Evolutionary conservation across 1,284 basidiomycete species (phyloP).

Genomic region (Coniophora puteana): DNA sequence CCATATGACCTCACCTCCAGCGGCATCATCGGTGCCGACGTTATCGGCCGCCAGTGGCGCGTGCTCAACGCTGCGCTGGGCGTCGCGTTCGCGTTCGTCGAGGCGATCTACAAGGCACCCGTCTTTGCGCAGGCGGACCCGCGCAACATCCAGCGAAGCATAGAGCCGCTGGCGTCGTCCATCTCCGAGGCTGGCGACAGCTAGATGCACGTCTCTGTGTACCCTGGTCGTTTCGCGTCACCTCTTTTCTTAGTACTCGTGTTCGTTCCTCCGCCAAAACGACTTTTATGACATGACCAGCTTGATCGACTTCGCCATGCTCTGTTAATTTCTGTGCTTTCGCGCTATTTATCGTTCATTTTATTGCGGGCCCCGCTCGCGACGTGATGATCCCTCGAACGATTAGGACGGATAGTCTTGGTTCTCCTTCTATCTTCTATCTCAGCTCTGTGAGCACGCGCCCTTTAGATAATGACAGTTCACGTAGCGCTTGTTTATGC

Average conservation of each 20-base stretch:
- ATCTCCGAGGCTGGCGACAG: no score
- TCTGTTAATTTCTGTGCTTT: not conserved
- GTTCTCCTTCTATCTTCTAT: no score
- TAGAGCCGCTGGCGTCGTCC: no score
- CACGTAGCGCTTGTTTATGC: no score
- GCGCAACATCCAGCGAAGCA: no score
- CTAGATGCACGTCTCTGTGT: not conserved
- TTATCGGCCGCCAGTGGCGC: conserved; percentile 49
- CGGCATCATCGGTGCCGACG: conserved; percentile 35
- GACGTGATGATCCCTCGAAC: no score
- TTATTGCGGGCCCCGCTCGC: no score
- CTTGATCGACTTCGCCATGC: not conserved
- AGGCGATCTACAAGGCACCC: conserved; percentile 42
- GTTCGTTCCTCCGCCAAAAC: no score
- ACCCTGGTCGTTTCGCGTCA: not conserved
- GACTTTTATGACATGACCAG: no score
- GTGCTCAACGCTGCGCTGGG: conserved; percentile 47
- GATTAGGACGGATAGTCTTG: no score
- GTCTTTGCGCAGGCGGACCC: conserved; percentile 27
- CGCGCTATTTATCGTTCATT: conserved; percentile 1
- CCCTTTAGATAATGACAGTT: no score
- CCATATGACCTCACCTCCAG: conserved; percentile 33
- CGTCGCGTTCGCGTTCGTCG: conserved; percentile 60
- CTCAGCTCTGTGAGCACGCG: no score
- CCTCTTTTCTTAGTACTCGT: not conserved